Conservation (phyloP, 2,329 filamentous ascomycete genomes). For the Aspergillus sp. region DNA sequence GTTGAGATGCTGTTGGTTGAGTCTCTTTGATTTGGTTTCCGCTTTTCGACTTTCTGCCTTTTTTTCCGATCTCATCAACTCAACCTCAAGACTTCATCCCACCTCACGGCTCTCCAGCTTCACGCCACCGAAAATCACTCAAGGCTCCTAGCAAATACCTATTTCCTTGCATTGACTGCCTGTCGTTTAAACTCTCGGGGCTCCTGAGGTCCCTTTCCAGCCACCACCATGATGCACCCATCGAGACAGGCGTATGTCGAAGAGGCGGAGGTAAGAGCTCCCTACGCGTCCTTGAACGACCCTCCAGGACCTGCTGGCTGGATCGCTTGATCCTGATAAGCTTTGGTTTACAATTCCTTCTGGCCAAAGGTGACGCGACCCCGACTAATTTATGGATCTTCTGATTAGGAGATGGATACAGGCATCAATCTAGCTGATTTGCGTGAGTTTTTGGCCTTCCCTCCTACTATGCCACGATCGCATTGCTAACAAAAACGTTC, state of each 20-base stretch:
- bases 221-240: slow-evolving; percentile 68
- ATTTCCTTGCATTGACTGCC: not conserved
- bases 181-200: not conserved
- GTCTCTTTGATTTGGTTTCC: slow-evolving; percentile 3
- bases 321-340: not conserved
- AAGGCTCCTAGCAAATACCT: too few species aligned
- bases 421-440: slow-evolving; percentile 64
- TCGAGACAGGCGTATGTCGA: slow-evolving; percentile 92
- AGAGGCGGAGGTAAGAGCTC: slow-evolving; percentile 66
- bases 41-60: slow-evolving; percentile 14
- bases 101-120: not conserved
- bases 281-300: not conserved
- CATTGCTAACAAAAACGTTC: not conserved
- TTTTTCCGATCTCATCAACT: not conserved
- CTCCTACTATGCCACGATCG: not conserved
- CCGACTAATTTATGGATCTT: slow-evolving; percentile 18
- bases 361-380: slow-evolving; percentile 7
- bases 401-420: slow-evolving; percentile 52
- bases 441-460: slow-evolving; percentile 50
- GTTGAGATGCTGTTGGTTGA: not conserved
- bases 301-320: not conserved
- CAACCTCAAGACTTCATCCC: not conserved
- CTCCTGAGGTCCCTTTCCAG: not conserved
- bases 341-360: not conserved
- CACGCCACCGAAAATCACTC: not conserved